Evolutionary conservation across 1,139 yeast genomes (phyloP).

Genomic region (Petasospora rhodanensis): DNA sequence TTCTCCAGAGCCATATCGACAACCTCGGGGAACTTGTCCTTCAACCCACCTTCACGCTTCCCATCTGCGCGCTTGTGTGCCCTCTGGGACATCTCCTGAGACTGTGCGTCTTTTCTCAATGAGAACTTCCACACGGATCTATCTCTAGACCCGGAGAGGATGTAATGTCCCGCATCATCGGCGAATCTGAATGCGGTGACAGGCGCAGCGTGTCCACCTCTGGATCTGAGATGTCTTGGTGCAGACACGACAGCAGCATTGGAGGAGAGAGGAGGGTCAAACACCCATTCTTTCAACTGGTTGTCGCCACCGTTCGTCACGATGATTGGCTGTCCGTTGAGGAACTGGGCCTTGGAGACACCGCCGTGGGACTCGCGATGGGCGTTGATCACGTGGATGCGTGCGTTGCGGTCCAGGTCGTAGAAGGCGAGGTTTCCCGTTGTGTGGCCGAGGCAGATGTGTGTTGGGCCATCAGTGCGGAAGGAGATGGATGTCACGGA

Average conservation of each 20-base stretch:
- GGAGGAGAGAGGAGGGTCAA: constrained; percentile 77
- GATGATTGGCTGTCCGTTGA: constrained; percentile 89
- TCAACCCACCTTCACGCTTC: constrained; percentile 55
- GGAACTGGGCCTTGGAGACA: constrained; percentile 66
- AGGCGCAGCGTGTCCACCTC: constrained; percentile 97
- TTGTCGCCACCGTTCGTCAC: constrained; percentile 95
- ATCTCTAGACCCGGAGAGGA: constrained; percentile 86
- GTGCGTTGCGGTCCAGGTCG: constrained; percentile 63
- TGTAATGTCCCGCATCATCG: constrained; percentile 73
- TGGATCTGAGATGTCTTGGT: constrained; percentile 84
- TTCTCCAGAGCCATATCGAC: constrained; percentile 68
- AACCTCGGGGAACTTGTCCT: constrained; percentile 70
- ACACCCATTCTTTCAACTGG: constrained; percentile 81
- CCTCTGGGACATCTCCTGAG: constrained; percentile 87
- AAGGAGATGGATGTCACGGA: constrained; percentile 63
- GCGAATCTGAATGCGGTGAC: constrained; percentile 78
- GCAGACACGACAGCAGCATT: constrained; percentile 59
- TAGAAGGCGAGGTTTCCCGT: constrained; percentile 84
- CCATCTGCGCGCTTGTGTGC: constrained; percentile 50
- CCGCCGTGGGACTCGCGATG: constrained; percentile 79
- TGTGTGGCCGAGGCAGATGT: constrained; percentile 73
- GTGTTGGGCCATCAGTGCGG: constrained; percentile 88
- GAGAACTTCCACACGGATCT: constrained; percentile 88
- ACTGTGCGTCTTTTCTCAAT: constrained; percentile 91
- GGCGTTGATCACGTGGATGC: constrained; percentile 72